Conservation (phyloP, 2,329 filamentous ascomycete genomes). For the Chaetomiaceae sp. region DNA sequence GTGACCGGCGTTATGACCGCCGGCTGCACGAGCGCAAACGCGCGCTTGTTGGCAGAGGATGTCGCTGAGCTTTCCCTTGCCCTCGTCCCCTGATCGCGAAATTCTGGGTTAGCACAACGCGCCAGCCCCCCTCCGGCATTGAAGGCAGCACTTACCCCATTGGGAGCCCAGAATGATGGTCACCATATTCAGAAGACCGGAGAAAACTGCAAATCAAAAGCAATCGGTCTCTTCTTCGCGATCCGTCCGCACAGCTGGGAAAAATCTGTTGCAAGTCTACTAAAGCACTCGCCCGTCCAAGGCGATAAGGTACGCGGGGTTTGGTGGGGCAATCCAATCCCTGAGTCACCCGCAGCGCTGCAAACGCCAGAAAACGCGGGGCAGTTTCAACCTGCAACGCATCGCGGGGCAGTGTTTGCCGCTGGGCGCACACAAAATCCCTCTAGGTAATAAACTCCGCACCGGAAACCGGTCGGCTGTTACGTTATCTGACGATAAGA, state of each 20-base stretch:
- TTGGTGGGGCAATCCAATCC: conserved; percentile 11
- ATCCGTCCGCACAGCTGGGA: conserved; percentile 5
- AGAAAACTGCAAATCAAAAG: conserved; percentile 8
- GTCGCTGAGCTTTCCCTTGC: conserved; percentile 51
- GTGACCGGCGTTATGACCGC: conserved; percentile 56
- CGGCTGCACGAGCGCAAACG: conserved; percentile 52
- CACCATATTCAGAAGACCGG: conserved; percentile 33
- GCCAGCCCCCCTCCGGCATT: neutral
- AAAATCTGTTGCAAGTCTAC: conserved; percentile 9
- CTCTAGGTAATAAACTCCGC: no score
- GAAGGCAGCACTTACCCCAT: conserved; percentile 43
- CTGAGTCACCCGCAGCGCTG: conserved; percentile 10
- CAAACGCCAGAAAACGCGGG: conserved; percentile 6
- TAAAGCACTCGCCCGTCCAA: neutral
- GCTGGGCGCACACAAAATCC: no score
- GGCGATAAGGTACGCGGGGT: conserved; percentile 8
- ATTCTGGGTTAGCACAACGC: neutral
- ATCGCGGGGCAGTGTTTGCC: no score
- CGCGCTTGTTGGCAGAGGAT: conserved; percentile 46
- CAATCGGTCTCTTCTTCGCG: conserved; percentile 6
- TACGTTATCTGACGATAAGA: no score
- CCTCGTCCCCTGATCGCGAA: conserved; percentile 23
- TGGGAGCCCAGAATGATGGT: conserved; percentile 55
- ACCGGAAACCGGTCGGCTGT: no score
- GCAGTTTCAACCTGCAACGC: conserved; percentile 3